Base-by-base conservation (phyloP, 352 stramenopile genomes). In the Phytopythium kandeliae region DNA sequence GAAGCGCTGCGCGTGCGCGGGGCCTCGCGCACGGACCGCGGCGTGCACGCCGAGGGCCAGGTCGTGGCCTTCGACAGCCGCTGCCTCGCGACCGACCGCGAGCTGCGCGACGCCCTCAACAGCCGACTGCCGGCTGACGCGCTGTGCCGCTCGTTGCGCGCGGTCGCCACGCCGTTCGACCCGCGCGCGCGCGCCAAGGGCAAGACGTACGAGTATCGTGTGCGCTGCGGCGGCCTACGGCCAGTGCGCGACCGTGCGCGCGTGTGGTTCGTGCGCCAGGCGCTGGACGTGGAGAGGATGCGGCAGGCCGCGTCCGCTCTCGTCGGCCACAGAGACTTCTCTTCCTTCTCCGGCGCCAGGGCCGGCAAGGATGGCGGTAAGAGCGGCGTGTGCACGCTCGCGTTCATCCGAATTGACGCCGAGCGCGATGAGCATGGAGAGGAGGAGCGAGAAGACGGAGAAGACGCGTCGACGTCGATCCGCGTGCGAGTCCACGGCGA, bases 1-100 rank as follows among this genome's bases (percentile, higher is more conserved):
- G 78, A 91, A 57, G 58, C 31, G 15, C 47, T 94, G 19, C 78
- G 82, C 48, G 69, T 98, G 22, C 73, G 91, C 19, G 94, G 81
- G 51, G 87, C 92, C 17, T 91, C 86, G 24, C 80, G 95, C 24
- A 98, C 95, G 0, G 95, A 98, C 73, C 74, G 80, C 10, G 92
- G 92, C 22, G 95, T 98, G 19, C 92, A 98, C 66, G 87, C 92
- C 4, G 51, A 78, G 4, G 91, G 90, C 28, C 92, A 98, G 60
- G 87, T 95, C 13, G 54, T 97, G 46, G 85, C 94, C 58, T 97
- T 98, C 56, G 62, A 82, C 52, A 89, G 96, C 55, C 58, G 58
- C 0, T 94, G 85, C 48, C 45, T 22, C 6, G 63, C 59, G 33
- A 48, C 67, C 11, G 74, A 86, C 51, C 40, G 57, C 38, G 57